phyloP scores from a whole-genome alignment of 345 rosid genomes.

The Euclidium syriacum region DNA sequence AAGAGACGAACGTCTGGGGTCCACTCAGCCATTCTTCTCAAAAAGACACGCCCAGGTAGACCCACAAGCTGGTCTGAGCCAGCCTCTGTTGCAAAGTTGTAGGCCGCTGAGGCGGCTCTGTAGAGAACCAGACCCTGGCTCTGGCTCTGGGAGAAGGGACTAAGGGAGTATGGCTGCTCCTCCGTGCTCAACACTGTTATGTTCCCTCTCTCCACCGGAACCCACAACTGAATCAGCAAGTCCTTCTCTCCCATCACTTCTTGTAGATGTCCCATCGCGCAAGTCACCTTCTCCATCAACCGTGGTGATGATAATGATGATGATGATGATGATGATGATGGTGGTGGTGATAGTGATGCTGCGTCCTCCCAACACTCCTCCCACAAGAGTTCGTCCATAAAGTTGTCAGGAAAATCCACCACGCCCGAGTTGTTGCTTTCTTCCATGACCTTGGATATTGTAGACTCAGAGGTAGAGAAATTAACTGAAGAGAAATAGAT shows the following conservation, averaged over 20 bases:
- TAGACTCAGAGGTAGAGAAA: no score
- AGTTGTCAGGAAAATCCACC: conserved; percentile 18
- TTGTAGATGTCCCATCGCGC: conserved; percentile 48
- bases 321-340: no score
- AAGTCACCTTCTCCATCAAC: conserved; percentile 46
- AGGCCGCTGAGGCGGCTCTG: conserved; percentile 48
- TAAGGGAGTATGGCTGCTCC: conserved; percentile 62
- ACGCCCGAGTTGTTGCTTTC: conserved; percentile 20
- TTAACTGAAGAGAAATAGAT: not conserved
- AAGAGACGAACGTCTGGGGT: conserved; percentile 89
- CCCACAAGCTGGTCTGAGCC: conserved; percentile 60
- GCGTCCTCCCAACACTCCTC: conserved; percentile 12
- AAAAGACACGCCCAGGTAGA: conserved; percentile 77
- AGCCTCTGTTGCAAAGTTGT: conserved; percentile 61
- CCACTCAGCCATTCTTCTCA: conserved; percentile 73
- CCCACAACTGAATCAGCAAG: conserved; percentile 75
- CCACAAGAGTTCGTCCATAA: conserved; percentile 23
- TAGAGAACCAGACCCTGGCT: conserved; percentile 59
- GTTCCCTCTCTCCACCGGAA: conserved; percentile 56
- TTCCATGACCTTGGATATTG: no score
- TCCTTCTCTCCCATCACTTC: conserved; percentile 49
- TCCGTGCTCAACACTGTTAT: conserved; percentile 57
- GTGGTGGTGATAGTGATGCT: no score
- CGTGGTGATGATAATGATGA: conserved; percentile 21
- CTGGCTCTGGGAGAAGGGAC: conserved; percentile 35